These are phyloP conservation scores for Nitzschia inconspicua DNA, from an alignment of 108 stramenopile species.

Conservation along the genomic window DNA sequence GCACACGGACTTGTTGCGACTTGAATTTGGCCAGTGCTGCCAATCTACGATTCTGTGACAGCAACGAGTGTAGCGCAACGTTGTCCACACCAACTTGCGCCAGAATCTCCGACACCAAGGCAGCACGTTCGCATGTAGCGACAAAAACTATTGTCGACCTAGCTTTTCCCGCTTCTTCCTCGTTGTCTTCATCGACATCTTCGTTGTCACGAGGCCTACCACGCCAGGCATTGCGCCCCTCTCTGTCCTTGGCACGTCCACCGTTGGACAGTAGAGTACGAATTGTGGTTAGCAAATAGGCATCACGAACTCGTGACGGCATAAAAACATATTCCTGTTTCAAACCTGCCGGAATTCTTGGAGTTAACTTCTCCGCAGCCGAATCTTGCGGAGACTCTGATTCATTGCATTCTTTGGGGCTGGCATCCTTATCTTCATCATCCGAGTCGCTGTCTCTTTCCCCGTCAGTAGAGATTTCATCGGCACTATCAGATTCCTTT, in stretches of 20 bases:
- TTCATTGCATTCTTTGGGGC: conserved; percentile 18
- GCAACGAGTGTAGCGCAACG: conserved; percentile 90
- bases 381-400: too few species aligned
- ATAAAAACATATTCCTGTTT: conserved; percentile 96
- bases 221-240: conserved; percentile 30
- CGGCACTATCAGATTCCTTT: conserved; percentile 1
- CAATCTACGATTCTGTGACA: conserved; percentile 87
- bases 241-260: conserved; percentile 49
- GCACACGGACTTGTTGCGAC: conserved; percentile 79
- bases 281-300: conserved; percentile 73
- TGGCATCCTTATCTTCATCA: conserved; percentile 21
- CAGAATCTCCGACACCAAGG: conserved; percentile 87
- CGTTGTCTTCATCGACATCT: conserved; percentile 42
- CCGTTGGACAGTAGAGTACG: conserved; percentile 76
- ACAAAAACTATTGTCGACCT: conserved; percentile 94
- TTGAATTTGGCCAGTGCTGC: conserved; percentile 92
- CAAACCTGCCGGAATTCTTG: conserved; percentile 83
- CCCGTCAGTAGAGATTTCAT: background rate
- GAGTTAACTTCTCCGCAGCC: conserved; percentile 39
- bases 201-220: conserved; percentile 10
- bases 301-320: conserved; percentile 85
- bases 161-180: conserved; percentile 52
- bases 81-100: conserved; percentile 83
- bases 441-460: conserved; percentile 7
- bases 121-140: conserved; percentile 92